Evolutionary conservation across 2,329 filamentous ascomycete genomes (phyloP).

Genomic region (Fusarium citri): DNA sequence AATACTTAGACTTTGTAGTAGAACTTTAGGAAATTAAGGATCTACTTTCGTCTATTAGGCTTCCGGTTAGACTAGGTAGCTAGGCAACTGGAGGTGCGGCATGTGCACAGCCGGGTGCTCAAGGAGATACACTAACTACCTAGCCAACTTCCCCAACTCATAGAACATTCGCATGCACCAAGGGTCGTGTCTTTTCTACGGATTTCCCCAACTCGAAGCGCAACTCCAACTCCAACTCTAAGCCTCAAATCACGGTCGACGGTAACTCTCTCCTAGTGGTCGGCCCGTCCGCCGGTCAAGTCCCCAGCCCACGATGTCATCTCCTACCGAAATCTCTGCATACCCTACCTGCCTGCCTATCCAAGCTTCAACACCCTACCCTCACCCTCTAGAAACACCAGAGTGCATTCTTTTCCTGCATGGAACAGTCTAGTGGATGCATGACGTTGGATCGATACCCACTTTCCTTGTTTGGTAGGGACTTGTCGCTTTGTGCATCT

Average conservation of each 20-base stretch:
- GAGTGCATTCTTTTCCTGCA: not conserved
- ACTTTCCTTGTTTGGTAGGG: slow-evolving; percentile 28
- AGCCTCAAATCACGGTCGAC: not conserved
- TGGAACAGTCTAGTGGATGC: slow-evolving; percentile 1
- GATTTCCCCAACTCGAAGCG: not conserved
- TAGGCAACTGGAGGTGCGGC: not conserved
- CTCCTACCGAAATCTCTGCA: not conserved
- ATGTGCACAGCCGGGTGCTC: not conserved
- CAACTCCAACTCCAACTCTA: not conserved
- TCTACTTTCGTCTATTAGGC: not conserved
- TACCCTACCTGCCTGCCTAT: not conserved
- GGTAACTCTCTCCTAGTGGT: slow-evolving; percentile 3
- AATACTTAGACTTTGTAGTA: not conserved
- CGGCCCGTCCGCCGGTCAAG: slow-evolving; percentile 8
- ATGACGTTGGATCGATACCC: slow-evolving; percentile 8
- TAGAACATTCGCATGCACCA: not conserved
- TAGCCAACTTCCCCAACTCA: not conserved
- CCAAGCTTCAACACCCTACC: not conserved
- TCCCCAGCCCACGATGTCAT: slow-evolving; percentile 1
- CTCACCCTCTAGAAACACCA: not conserved
- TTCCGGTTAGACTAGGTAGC: not conserved
- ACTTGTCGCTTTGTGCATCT: slow-evolving; percentile 14
- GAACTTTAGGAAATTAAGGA: not conserved
- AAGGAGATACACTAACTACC: not conserved
- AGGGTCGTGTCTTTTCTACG: not conserved